These are phyloP conservation scores for Barnettozyma populi DNA, from an alignment of 805 yeast genomes.

Conservation along the genomic window DNA sequence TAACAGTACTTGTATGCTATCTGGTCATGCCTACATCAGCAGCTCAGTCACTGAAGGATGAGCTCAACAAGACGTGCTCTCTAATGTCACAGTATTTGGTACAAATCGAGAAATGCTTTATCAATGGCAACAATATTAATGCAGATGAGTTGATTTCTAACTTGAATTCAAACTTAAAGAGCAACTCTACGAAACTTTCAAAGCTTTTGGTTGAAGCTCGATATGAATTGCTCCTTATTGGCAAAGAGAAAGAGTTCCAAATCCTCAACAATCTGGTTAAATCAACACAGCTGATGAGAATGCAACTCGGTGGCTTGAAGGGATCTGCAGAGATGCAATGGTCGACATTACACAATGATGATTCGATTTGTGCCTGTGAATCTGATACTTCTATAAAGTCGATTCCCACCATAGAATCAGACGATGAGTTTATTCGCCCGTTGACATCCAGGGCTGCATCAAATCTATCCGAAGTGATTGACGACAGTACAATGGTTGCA, in stretches of 20 bases:
- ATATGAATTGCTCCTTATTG: conserved; percentile 51
- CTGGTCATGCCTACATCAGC: conserved; percentile 63
- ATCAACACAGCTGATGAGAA: conserved; percentile 45
- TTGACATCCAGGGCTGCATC: neutral
- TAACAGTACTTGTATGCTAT: conserved; percentile 57
- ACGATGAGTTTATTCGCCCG: neutral
- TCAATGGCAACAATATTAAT: conserved; percentile 36
- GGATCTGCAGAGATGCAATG: conserved; percentile 66
- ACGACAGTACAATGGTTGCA: conserved; percentile 16
- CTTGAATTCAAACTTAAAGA: conserved; percentile 35
- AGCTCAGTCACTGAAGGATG: conserved; percentile 35
- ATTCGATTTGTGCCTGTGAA: neutral
- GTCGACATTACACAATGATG: conserved; percentile 38
- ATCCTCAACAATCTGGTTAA: conserved; percentile 42
- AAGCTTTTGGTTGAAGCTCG: conserved; percentile 49
- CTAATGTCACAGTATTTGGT: conserved; percentile 45
- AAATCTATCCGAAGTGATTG: neutral
- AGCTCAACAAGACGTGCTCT: conserved; percentile 46
- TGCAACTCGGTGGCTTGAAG: conserved; percentile 61
- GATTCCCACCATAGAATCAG: conserved; percentile 4
- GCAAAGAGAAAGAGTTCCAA: conserved; percentile 49
- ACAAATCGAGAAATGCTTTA: conserved; percentile 42
- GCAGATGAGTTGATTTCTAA: conserved; percentile 30
- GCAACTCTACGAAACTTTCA: conserved; percentile 35
- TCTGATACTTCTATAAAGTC: conserved; percentile 1